Percentiles rank a stretch among this genome's conserved stretches.
Evolutionary conservation across 331 rosid genomes (phyloP).

Genomic region (Pyrus hybrid): DNA sequence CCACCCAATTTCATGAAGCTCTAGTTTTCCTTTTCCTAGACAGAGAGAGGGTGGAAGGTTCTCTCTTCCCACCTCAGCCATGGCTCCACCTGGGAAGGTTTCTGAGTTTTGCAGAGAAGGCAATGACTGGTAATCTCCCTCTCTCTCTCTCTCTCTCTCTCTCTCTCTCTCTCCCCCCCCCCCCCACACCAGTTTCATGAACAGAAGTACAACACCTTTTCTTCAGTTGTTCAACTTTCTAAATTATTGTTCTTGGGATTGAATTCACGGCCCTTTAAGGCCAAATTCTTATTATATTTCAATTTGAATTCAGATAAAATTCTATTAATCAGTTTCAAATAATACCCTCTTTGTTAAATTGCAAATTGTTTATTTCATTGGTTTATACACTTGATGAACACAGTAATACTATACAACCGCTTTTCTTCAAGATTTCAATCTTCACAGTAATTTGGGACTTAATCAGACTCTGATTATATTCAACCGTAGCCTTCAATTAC

Average conservation of each 20-base stretch:
- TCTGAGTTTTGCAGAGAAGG: slow-evolving; percentile 71
- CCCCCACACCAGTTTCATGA: not conserved
- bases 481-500: too few species aligned
- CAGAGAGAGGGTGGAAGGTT: slow-evolving; percentile 3
- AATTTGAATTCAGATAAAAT: not conserved
- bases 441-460: too few species aligned
- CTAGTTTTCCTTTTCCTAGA: not conserved
- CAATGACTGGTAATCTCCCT: slow-evolving; percentile 57
- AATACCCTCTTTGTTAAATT: not conserved
- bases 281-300: not conserved
- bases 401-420: too few species aligned
- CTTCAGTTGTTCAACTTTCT: not conserved
- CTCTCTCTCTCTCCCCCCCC: too few species aligned
- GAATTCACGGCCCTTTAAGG: not conserved
- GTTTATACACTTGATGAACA: too few species aligned
- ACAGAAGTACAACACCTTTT: not conserved
- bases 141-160: not conserved
- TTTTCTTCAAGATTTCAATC: too few species aligned
- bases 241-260: not conserved
- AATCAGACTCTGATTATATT: too few species aligned
- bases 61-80: slow-evolving; percentile 25
- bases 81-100: slow-evolving; percentile 80
- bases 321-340: not conserved
- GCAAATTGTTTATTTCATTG: not conserved
- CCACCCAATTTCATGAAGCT: slow-evolving; percentile 14